A percentile compares a stretch with the other conserved stretches of the same genome.
Conservation (phyloP, 2,329 filamentous ascomycete species). For the Trichoderma sp. region DNA sequence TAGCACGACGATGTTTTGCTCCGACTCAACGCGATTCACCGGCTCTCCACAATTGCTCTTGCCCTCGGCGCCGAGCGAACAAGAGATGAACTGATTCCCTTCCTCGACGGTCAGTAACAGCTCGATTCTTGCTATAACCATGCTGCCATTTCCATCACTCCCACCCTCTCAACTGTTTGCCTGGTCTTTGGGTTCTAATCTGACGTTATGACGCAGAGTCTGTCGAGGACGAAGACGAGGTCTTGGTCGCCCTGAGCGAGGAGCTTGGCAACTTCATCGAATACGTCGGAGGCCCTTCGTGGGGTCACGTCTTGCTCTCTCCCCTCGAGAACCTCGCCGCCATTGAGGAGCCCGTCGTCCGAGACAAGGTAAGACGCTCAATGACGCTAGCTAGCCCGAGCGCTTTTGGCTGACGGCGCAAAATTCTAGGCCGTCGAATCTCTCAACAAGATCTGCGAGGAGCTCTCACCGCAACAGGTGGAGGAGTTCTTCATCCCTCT, state of each 20-base stretch:
- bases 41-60: slow-evolving; percentile 95
- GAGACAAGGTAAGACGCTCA: slow-evolving; percentile 77
- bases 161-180: neutral
- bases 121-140: slow-evolving; percentile 11
- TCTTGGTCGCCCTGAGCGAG: slow-evolving; percentile 93
- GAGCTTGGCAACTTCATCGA: slow-evolving; percentile 96
- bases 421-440: slow-evolving; percentile 84
- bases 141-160: neutral
- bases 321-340: slow-evolving; percentile 96
- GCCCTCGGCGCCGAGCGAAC: slow-evolving; percentile 94
- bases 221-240: slow-evolving; percentile 98
- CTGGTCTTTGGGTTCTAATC: neutral
- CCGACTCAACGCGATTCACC: slow-evolving; percentile 96
- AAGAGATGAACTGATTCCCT: slow-evolving; percentile 96
- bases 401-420: slow-evolving; percentile 19
- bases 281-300: slow-evolving; percentile 92
- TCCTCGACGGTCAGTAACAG: slow-evolving; percentile 81
- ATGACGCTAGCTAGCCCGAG: neutral
- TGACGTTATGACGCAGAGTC: slow-evolving; percentile 64
- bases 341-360: slow-evolving; percentile 95
- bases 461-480: slow-evolving; percentile 87
- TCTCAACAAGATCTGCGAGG: slow-evolving; percentile 96
- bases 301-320: slow-evolving; percentile 92
- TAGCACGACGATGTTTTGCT: slow-evolving; percentile 98
- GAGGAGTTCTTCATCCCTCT: slow-evolving; percentile 98